Base-by-base conservation (phyloP, 1,284 basidiomycete genomes). In the Vanrija humicola region DNA sequence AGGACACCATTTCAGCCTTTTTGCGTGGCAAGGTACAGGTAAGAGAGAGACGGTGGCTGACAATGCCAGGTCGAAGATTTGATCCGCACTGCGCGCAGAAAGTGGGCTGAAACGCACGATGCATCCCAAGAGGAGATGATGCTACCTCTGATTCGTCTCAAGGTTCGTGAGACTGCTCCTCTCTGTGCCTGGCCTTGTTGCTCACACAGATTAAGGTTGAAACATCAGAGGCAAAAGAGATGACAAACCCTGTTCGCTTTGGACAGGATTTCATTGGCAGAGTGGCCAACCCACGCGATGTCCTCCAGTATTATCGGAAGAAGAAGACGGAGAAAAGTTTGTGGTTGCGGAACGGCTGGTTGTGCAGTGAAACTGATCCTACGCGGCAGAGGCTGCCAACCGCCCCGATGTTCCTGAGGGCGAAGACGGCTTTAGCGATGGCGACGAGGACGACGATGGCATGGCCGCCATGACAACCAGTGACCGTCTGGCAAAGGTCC, bases 191-290 rank as follows among this genome's bases (percentile, higher is more conserved):
- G 2, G 19, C 8, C 25, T 49, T 58, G 38, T 47, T 45, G 39
- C 15, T 56, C 46, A 18, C n/a, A 19, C 25, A 19, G 39, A 29
- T 48, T 19, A 61, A 88, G 86, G 91, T 96, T 23, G 92, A 97
- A 70, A 95, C 92, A 0, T 91, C 89, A 0, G 88, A 87, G 48
- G 88, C 87, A 6, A 86, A 85, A 55, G 89, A 90, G 64, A 90
- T 92, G 78, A 90, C 88, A 46, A 99, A 99, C 73, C 90, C 94
- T 14, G 88, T 95, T 48, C 87, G 95, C 8, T 97, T 99, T 71
- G 95, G 96, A 0, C 93, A 96, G 73, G 91, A 96, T 71, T 98
- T 96, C 74, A 83, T 87, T 56, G 91, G 90, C 2, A 84, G 83
- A 21, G 84, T 98, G 15, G 96, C 95, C 10, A 99, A 99, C 70